phyloP scores from a whole-genome alignment of 2,329 filamentous ascomycete species.

The Penicillium janthinellum region DNA sequence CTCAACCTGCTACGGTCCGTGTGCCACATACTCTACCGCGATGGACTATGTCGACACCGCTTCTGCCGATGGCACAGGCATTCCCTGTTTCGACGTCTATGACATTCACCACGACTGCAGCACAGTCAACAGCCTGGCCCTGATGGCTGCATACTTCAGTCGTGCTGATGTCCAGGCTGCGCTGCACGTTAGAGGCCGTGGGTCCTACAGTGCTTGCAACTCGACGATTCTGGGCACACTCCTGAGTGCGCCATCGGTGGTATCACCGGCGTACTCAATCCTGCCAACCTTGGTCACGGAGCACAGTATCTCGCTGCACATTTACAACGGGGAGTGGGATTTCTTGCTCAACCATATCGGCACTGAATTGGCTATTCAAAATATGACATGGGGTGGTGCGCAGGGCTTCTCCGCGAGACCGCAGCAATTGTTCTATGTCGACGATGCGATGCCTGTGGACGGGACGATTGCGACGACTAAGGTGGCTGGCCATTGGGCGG shows the following conservation, averaged over 20 bases:
- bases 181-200: constrained; percentile 30
- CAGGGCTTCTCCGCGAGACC: constrained; percentile 41
- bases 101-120: constrained; percentile 38
- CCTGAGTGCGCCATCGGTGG: constrained; percentile 22
- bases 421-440: constrained; percentile 25
- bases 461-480: background rate
- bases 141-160: constrained; percentile 36
- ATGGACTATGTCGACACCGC: constrained; percentile 32
- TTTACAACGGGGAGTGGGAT: constrained; percentile 43
- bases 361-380: constrained; percentile 40
- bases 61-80: constrained; percentile 12
- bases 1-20: constrained; percentile 39
- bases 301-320: constrained; percentile 37
- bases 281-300: constrained; percentile 35
- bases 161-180: constrained; percentile 37
- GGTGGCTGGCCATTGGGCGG: constrained; percentile 34
- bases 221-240: constrained; percentile 31
- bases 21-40: constrained; percentile 40
- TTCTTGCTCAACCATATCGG: constrained; percentile 44
- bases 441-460: constrained; percentile 27
- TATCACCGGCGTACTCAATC: constrained; percentile 36
- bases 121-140: constrained; percentile 24
- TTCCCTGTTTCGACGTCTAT: constrained; percentile 37
- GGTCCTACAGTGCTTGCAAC: constrained; percentile 35
- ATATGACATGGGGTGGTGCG: constrained; percentile 44